Evolutionary conservation across 192 early-diverging fungal genomes (phyloP).

Genomic region (Dissophora globulifera): DNA sequence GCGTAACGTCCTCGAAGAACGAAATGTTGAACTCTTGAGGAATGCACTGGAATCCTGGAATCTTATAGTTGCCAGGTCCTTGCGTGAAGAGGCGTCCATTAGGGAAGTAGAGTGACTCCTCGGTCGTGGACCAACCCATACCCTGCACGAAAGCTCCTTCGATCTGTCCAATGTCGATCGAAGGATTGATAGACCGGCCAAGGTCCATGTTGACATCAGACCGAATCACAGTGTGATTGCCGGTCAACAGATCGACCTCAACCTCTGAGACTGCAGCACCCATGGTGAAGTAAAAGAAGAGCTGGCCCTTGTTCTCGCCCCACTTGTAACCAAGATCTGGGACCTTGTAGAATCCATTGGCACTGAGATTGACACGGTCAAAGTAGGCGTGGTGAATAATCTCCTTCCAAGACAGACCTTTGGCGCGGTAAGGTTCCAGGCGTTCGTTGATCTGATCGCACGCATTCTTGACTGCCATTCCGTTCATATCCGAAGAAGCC

Average conservation of each 20-base stretch:
- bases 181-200: slow-evolving; percentile 85
- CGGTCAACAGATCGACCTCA: slow-evolving; percentile 87
- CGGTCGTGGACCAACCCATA: slow-evolving; percentile 85
- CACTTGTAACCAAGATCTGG: slow-evolving; percentile 84
- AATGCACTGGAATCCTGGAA: slow-evolving; percentile 81
- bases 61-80: slow-evolving; percentile 90
- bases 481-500: slow-evolving; percentile 84
- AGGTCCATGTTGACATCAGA: slow-evolving; percentile 89
- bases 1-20: slow-evolving; percentile 65
- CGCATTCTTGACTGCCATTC: slow-evolving; percentile 82
- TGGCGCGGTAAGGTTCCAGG: slow-evolving; percentile 75
- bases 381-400: slow-evolving; percentile 75
- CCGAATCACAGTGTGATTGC: slow-evolving; percentile 77
- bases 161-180: slow-evolving; percentile 91
- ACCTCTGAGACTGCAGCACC: slow-evolving; percentile 85
- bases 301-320: slow-evolving; percentile 71
- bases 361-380: slow-evolving; percentile 81
- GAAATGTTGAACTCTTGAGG: slow-evolving; percentile 83
- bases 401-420: slow-evolving; percentile 58
- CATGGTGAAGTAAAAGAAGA: slow-evolving; percentile 88
- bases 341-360: slow-evolving; percentile 87
- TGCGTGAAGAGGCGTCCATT: slow-evolving; percentile 81
- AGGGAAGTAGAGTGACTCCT: slow-evolving; percentile 83
- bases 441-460: slow-evolving; percentile 79
- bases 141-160: slow-evolving; percentile 90